Evolutionary conservation across 192 early-diverging fungal genomes (phyloP).

Genomic region (Coemansia sp.): DNA sequence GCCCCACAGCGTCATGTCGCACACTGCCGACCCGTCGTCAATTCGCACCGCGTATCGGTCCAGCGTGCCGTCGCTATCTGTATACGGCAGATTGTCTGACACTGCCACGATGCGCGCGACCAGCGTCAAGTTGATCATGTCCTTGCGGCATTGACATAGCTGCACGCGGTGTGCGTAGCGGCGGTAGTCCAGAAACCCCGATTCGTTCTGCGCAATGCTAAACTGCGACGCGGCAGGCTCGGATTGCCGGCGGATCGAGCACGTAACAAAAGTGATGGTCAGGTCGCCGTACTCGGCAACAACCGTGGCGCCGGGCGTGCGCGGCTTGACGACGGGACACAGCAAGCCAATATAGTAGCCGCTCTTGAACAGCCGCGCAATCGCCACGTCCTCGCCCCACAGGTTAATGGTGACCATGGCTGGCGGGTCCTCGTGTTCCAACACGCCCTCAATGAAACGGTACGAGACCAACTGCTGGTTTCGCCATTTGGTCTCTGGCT

Average conservation of each 20-base stretch:
- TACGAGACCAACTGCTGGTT: neutral
- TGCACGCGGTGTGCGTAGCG: slow-evolving; percentile 23
- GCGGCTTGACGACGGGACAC: slow-evolving; percentile 11
- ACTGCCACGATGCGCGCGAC: slow-evolving; percentile 35
- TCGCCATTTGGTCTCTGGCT: neutral
- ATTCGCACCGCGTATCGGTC: slow-evolving; percentile 41
- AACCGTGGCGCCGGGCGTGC: neutral
- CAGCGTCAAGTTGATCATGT: slow-evolving; percentile 34
- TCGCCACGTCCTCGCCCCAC: slow-evolving; percentile 21
- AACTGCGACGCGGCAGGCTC: slow-evolving; percentile 10
- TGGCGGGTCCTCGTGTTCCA: slow-evolving; percentile 22
- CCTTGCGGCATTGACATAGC: slow-evolving; percentile 22
- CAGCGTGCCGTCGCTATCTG: neutral
- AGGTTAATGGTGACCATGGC: slow-evolving; percentile 15
- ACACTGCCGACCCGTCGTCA: slow-evolving; percentile 20
- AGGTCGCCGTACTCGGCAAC: slow-evolving; percentile 30
- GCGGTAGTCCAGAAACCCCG: slow-evolving; percentile 34
- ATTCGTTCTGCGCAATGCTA: slow-evolving; percentile 25
- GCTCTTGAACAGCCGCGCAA: slow-evolving; percentile 18
- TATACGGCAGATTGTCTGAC: slow-evolving; percentile 34
- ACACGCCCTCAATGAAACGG: slow-evolving; percentile 9
- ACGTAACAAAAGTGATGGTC: slow-evolving; percentile 40
- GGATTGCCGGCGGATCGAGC: neutral
- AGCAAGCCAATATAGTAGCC: slow-evolving; percentile 36
- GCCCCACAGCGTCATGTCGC: slow-evolving; percentile 47